Base-by-base conservation (phyloP, 2,329 filamentous ascomycete species). In the Dryadomyces quercus-mongolicae region DNA sequence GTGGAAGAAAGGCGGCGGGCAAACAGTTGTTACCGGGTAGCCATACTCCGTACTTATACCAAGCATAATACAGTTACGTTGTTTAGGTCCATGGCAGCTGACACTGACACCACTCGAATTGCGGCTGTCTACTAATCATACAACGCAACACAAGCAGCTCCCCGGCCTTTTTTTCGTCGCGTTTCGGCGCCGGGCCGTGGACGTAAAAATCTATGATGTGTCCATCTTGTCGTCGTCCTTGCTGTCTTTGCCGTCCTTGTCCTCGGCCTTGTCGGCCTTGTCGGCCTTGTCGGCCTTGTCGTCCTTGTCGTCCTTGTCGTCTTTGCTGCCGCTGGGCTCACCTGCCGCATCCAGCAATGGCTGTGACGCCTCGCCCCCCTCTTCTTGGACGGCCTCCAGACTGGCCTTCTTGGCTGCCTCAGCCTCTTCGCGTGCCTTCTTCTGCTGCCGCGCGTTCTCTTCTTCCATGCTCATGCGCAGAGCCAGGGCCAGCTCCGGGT, bases 381-480 rank as follows among this genome's bases (percentile, higher is more conserved):
- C 86, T 66, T 92, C 87, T 62, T 89, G 84, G 66, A 97, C 89
- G 49, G 82, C 82, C 64, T 90, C 89, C 61, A 97, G 75, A 49
- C 57, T 59, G 22, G 60, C 58, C 57, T 62, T 61, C 55, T 63
- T 62, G 51, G 61, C 59, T 46, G 81, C 78, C 61, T 82, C 79
- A 61, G 88, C 85, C 62, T 88, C 85, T 59, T 88, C 82, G 63
- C 84, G 82, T 62, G 85, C 88, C 65, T 86, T 82, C 71, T 89
- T 89, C 68, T 95, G 91, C 70, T 94, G 85, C 63, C 93, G 78
- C 58, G 91, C 91, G 74, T 94, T 94, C 71, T 98, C 93, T 68
- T 98, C 93, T 68, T 98, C 93, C 80, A 95, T 89, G 70, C 88
- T 95, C 89, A 98, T 95, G 59, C 93, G 84, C 67, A 98, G 75